Conservation (phyloP, 1,284 basidiomycete genomes). For the Agaricales sp. region DNA sequence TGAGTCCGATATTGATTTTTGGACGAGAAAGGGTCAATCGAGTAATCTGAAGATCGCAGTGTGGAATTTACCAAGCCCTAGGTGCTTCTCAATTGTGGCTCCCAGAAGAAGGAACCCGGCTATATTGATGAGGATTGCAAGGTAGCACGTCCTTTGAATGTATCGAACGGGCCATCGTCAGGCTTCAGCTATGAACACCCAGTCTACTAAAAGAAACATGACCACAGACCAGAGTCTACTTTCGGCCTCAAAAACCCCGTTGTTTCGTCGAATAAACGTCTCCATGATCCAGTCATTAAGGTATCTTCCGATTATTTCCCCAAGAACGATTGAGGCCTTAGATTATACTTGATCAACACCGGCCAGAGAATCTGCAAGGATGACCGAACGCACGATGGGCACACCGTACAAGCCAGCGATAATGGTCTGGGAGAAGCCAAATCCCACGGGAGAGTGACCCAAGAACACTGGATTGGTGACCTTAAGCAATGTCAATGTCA, state of each 20-base stretch:
- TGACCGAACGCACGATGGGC: constrained; percentile 25
- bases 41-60: too few relatives aligned
- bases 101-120: constrained; percentile 35
- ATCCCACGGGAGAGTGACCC: constrained; percentile 31
- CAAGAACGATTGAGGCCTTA: constrained; percentile 32
- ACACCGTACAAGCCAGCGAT: constrained; percentile 33
- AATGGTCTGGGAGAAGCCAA: constrained; percentile 28
- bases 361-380: not conserved
- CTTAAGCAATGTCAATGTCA: constrained; percentile 1
- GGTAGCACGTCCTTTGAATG: constrained; percentile 31
- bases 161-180: too few relatives aligned
- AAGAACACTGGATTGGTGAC: constrained; percentile 28
- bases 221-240: constrained; percentile 32
- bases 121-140: constrained; percentile 34
- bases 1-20: constrained; percentile 17
- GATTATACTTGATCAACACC: not conserved
- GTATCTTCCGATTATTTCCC: constrained; percentile 37
- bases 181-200: too few relatives aligned
- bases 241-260: constrained; percentile 42
- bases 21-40: constrained; percentile 33
- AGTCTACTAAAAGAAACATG: too few relatives aligned
- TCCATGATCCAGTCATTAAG: constrained; percentile 37
- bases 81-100: constrained; percentile 25
- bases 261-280: constrained; percentile 28
- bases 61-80: constrained; percentile 12